phyloP scores from a whole-genome alignment of 2,329 filamentous ascomycete genomes.

The Ascochyta fabae region DNA sequence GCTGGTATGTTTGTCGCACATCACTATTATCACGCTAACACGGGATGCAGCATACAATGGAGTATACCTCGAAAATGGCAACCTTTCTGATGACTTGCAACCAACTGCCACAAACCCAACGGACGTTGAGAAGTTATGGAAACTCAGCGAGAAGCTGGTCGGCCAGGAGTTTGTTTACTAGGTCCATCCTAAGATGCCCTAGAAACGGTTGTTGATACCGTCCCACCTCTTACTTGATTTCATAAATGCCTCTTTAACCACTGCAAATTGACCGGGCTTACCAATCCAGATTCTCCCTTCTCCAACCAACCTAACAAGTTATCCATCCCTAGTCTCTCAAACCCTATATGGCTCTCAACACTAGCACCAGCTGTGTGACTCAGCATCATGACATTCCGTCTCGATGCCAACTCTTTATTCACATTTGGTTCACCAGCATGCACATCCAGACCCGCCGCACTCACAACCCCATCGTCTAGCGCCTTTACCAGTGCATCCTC shows the following conservation, averaged over 20 bases:
- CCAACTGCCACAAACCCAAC: conserved; percentile 28
- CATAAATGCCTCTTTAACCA: conserved; percentile 49
- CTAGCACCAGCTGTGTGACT: conserved; percentile 73
- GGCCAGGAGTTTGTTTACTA: conserved; percentile 37
- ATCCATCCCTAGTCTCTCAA: conserved; percentile 70
- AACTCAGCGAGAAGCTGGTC: conserved; percentile 42
- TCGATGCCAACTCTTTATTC: conserved; percentile 55
- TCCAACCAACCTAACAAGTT: conserved; percentile 68
- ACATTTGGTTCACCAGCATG: conserved; percentile 66
- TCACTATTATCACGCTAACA: not conserved
- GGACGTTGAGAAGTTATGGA: conserved; percentile 41
- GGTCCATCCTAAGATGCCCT: not conserved
- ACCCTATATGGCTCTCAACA: conserved; percentile 69
- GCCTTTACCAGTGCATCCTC: conserved; percentile 68
- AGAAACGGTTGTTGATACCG: not conserved
- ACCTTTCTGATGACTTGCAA: conserved; percentile 26
- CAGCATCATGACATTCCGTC: conserved; percentile 63
- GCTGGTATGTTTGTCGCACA: conserved; percentile 6
- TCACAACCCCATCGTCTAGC: conserved; percentile 59
- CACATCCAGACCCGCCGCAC: conserved; percentile 67
- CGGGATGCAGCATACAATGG: conserved; percentile 26
- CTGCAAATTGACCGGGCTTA: conserved; percentile 70
- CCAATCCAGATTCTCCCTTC: conserved; percentile 55
- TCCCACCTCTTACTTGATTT: not conserved
- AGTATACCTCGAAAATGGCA: conserved; percentile 34